These are phyloP conservation scores for Pythium folliculosum DNA, from an alignment of 352 stramenopile species.

Conservation along the genomic window DNA sequence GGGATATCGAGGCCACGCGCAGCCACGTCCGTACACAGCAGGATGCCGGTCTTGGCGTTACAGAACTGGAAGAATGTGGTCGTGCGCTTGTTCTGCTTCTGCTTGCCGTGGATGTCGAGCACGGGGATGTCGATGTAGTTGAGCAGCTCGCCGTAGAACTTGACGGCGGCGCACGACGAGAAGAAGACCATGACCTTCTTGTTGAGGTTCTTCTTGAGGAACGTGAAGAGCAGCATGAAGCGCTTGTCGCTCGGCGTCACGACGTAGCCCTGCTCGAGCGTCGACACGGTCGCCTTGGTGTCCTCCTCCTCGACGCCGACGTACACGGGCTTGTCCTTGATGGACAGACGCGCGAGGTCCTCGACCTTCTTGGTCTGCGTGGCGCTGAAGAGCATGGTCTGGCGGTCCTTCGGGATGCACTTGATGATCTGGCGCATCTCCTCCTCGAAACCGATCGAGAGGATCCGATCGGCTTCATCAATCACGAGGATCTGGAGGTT, in stretches of 20 bases:
- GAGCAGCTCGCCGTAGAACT: slow-evolving; percentile 98
- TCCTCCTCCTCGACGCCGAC: slow-evolving; percentile 95
- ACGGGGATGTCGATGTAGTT: slow-evolving; percentile 99
- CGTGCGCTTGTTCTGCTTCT: slow-evolving; percentile 99
- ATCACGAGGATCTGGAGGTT: slow-evolving; percentile 97
- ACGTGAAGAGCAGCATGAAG: slow-evolving; percentile 99
- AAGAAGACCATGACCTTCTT: slow-evolving; percentile 99
- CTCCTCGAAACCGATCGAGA: slow-evolving; percentile 99
- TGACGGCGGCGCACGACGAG: slow-evolving; percentile 94
- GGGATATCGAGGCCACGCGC: slow-evolving; percentile 97
- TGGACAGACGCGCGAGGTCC: slow-evolving; percentile 92
- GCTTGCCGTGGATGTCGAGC: slow-evolving; percentile 98
- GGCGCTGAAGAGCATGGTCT: slow-evolving; percentile 99
- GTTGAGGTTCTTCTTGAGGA: slow-evolving; percentile 99
- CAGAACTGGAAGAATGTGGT: slow-evolving; percentile 99
- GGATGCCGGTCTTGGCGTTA: slow-evolving; percentile 95
- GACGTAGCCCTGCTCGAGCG: slow-evolving; percentile 98
- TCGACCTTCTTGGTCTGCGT: slow-evolving; percentile 99
- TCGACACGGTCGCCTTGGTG: slow-evolving; percentile 91
- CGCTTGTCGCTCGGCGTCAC: slow-evolving; percentile 97
- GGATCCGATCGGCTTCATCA: slow-evolving; percentile 98
- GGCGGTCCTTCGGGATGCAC: slow-evolving; percentile 96
- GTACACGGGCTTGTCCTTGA: slow-evolving; percentile 97
- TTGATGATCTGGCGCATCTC: slow-evolving; percentile 99
- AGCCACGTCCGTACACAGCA: slow-evolving; percentile 98